Evolutionary conservation across 352 stramenopile genomes (phyloP).

Genomic region (Halophytophthora polymorphica): DNA sequence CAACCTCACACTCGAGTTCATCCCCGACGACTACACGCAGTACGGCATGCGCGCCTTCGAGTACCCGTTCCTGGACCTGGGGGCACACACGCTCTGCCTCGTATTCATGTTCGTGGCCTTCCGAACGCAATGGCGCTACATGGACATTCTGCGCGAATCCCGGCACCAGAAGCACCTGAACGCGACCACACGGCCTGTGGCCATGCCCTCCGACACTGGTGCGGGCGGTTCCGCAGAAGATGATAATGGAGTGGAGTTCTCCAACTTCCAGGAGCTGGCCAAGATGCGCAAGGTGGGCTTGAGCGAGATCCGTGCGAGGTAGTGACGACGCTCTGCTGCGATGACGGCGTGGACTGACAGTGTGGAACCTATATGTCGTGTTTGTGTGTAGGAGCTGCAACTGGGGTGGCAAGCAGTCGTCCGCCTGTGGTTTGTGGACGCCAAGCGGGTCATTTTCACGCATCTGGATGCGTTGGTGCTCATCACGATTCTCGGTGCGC

Average conservation of each 20-base stretch:
- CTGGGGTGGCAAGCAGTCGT: constrained; percentile 45
- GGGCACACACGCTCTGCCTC: constrained; percentile 70
- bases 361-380: constrained; percentile 5
- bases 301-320: background rate
- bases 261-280: constrained; percentile 38
- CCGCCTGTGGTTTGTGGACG: constrained; percentile 65
- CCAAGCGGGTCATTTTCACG: constrained; percentile 68
- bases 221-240: constrained; percentile 13
- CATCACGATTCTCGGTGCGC: constrained; percentile 74
- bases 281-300: constrained; percentile 45
- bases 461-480: constrained; percentile 81
- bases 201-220: constrained; percentile 6
- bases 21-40: constrained; percentile 44
- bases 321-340: background rate
- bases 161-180: constrained; percentile 14
- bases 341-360: background rate
- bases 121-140: constrained; percentile 72
- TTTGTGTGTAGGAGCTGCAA: constrained; percentile 40
- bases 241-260: constrained; percentile 27
- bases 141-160: constrained; percentile 52
- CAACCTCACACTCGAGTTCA: constrained; percentile 59
- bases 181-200: constrained; percentile 11
- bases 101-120: constrained; percentile 80
- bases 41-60: constrained; percentile 70
- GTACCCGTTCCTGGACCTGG: constrained; percentile 73